Evolutionary conservation across 306 rosid genomes (phyloP), one percentile per base, ranked within the genome.

Genomic region (Inga oerstediana): DNA sequence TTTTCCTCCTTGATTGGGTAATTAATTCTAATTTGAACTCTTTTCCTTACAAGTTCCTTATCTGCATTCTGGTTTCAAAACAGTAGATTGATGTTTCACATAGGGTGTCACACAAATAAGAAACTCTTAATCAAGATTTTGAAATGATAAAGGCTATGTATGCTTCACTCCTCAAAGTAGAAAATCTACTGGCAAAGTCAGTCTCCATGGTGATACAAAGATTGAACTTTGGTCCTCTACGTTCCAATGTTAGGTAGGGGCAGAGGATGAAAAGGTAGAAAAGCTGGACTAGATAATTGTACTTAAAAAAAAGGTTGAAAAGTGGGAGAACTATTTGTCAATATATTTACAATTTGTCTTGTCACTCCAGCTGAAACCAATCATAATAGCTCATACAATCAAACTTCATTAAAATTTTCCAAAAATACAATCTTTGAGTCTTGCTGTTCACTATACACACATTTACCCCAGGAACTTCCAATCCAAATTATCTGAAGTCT

Each of bases 1-100:
- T 65, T 32, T 65, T 32, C n/a, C 71, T 65, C 71, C 71, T 65
- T 32, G 71, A 65, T 65, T 65, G 71, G 71, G 71, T 65, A 65
- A 65, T 32, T 65, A 65, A 32, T 32, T 20, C 41, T 34, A 15
- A 65, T 65, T 65, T 65, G 71, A 65, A 65, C 71, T 15, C 7
- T 7, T 13, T 12, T 27, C 27, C 19, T 32, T 32, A 14, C 44
- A 15, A 65, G 71, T 65, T 32, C 71, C n/a, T 32, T 32, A 14
- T 15, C 4, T 30, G 39, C n/a, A 4, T 13, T 24, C 17, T 62
- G 19, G 37, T 61, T 61, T 61, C 17, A 14, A 14, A 14, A 62
- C 37, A 27, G 12, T 30, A 24, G 17, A 4, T 3, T 62, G 17
- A 62, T 62, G 35, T 11, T 62, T 24, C 27, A 27, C 35, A 62